These are phyloP conservation scores for Trypanosoma mega DNA, from an alignment of 208 protist species.

Conservation along the genomic window DNA sequence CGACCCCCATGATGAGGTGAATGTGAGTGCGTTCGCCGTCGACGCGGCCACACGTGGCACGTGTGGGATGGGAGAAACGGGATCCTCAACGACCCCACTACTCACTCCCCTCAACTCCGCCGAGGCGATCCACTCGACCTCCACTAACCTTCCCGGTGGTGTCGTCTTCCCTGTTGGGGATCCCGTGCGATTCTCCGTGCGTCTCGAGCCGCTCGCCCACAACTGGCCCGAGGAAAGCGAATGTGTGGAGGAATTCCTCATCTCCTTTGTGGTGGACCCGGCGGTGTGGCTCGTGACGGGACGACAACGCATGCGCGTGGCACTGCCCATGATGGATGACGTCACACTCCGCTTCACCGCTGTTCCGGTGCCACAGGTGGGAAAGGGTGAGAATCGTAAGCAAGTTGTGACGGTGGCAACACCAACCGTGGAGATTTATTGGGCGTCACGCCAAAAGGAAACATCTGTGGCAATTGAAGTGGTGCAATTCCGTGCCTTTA, in stretches of 20 bases:
- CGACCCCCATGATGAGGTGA: conserved; percentile 49
- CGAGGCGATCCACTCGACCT: conserved; percentile 31
- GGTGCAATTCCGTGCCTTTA: conserved; percentile 60
- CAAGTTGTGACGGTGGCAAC: conserved; percentile 34
- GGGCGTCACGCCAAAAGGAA: conserved; percentile 27
- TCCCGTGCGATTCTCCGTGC: conserved; percentile 72
- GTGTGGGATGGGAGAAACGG: background rate
- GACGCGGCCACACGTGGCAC: background rate
- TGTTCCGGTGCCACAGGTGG: conserved; percentile 52
- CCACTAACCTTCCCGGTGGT: conserved; percentile 46
- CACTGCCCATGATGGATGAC: conserved; percentile 72
- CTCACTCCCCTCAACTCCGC: no score
- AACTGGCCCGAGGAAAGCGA: conserved; percentile 78
- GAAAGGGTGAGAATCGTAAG: background rate
- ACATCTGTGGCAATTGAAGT: conserved; percentile 60
- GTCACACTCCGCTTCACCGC: conserved; percentile 67
- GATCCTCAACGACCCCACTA: no score
- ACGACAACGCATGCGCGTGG: conserved; percentile 60
- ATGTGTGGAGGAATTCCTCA: conserved; percentile 74
- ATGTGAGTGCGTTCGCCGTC: conserved; percentile 44
- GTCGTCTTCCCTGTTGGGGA: conserved; percentile 70
- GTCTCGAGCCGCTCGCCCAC: conserved; percentile 61
- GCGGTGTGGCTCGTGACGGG: conserved; percentile 79
- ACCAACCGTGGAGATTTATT: conserved; percentile 63
- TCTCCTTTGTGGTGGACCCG: conserved; percentile 62